Percentiles rank a stretch among this genome's conserved stretches.
These are phyloP conservation scores for Neoboletus magnificus DNA, from an alignment of 768 basidiomycete genomes.

Conservation along the genomic window DNA sequence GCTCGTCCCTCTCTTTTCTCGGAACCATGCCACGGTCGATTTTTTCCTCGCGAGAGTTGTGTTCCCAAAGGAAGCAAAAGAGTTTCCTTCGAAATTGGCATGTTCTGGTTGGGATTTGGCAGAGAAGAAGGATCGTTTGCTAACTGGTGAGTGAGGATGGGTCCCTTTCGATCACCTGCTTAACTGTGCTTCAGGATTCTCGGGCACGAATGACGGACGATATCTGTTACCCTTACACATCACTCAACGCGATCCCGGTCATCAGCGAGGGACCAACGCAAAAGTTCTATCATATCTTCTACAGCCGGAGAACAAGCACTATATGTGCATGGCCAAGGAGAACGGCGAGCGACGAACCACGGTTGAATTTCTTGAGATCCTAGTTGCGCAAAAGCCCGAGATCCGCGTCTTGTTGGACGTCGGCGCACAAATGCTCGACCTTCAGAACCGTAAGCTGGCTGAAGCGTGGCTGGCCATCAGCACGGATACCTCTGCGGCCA, in stretches of 20 bases:
- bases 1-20: slow-evolving; percentile 35
- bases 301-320: slow-evolving; percentile 38
- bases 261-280: slow-evolving; percentile 33
- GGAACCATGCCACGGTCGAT: slow-evolving; percentile 39
- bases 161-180: background rate
- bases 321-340: slow-evolving; percentile 20
- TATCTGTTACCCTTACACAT: slow-evolving; percentile 20
- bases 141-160: slow-evolving; percentile 7
- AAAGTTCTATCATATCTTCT: slow-evolving; percentile 28
- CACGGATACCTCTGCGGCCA: slow-evolving; percentile 35
- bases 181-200: slow-evolving; percentile 31
- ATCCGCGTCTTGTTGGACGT: slow-evolving; percentile 50
- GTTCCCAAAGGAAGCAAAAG: slow-evolving; percentile 49
- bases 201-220: slow-evolving; percentile 54
- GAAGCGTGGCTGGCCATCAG: slow-evolving; percentile 12
- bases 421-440: slow-evolving; percentile 53
- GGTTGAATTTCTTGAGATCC: slow-evolving; percentile 25
- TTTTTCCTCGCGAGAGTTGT: slow-evolving; percentile 47
- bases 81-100: slow-evolving; percentile 45
- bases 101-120: slow-evolving; percentile 55
- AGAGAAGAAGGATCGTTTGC: slow-evolving; percentile 24
- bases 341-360: slow-evolving; percentile 11
- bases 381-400: slow-evolving; percentile 32
- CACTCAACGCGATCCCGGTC: slow-evolving; percentile 29
- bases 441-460: slow-evolving; percentile 40